A percentile compares a stretch with the other conserved stretches of the same genome.
Conservation (phyloP, 257 asterid genomes). For the Scutellaria baicalensis region DNA sequence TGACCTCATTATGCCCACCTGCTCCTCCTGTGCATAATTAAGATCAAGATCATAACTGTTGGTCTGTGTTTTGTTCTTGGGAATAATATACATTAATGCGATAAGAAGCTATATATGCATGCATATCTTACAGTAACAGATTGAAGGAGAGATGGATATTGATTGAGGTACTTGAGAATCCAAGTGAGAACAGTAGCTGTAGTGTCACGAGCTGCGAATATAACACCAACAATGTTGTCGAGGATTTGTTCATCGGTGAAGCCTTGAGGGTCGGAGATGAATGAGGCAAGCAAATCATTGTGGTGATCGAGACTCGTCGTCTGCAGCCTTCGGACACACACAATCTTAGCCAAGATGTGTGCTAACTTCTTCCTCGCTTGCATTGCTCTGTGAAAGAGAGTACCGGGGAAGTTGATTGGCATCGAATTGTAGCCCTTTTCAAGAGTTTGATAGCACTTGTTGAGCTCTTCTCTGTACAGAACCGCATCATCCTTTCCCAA, state of each 20-base stretch:
- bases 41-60: too few species aligned
- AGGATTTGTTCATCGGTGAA: conserved; percentile 62
- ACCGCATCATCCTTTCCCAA: conserved; percentile 64
- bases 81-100: too few species aligned
- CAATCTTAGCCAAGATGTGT: conserved; percentile 43
- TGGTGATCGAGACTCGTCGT: conserved; percentile 23
- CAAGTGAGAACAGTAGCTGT: conserved; percentile 75
- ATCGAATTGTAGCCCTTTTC: conserved; percentile 75
- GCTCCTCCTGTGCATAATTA: conserved; percentile 89
- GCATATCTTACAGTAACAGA: conserved; percentile 62
- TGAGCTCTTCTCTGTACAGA: conserved; percentile 59
- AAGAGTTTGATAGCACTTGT: conserved; percentile 58
- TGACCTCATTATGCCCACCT: conserved; percentile 42
- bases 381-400: conserved; percentile 72
- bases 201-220: conserved; percentile 77
- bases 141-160: conserved; percentile 57
- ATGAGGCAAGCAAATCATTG: conserved; percentile 56
- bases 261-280: conserved; percentile 59
- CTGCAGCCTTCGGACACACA: conserved; percentile 37
- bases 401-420: conserved; percentile 65
- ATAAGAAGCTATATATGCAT: background rate
- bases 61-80: too few species aligned
- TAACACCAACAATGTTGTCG: conserved; percentile 64
- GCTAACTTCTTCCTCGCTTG: conserved; percentile 61
- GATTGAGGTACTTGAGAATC: conserved; percentile 69